These are phyloP conservation scores for Arthrobotrys pseudoclavata DNA, from an alignment of 2,329 filamentous ascomycete genomes.

Conservation along the genomic window DNA sequence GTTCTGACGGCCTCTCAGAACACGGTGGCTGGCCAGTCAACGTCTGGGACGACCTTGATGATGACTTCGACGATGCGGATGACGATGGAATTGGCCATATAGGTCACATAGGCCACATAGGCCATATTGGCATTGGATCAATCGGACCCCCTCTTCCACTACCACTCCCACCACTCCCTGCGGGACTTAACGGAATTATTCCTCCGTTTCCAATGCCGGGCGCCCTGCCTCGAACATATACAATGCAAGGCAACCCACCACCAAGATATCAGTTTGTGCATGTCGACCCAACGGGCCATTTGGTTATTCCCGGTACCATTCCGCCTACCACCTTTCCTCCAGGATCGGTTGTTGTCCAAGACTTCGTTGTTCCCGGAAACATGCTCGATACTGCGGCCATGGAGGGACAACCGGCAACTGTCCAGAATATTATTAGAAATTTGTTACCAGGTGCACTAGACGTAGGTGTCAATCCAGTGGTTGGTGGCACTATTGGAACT, in stretches of 20 bases:
- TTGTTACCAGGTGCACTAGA: constrained; percentile 29
- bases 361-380: constrained; percentile 36
- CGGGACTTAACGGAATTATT: constrained; percentile 1
- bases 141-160: constrained; percentile 12
- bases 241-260: not conserved
- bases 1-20: constrained; percentile 1
- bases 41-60: constrained; percentile 23
- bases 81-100: constrained; percentile 10
- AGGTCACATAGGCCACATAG: constrained; percentile 5
- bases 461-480: not conserved
- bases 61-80: constrained; percentile 18
- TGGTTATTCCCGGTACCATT: not conserved
- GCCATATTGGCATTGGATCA: not conserved
- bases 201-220: constrained; percentile 11
- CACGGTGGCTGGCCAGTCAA: not conserved
- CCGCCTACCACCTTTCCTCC: not conserved
- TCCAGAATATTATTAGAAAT: constrained; percentile 48
- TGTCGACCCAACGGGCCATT: constrained; percentile 18
- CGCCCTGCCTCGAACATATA: constrained; percentile 1
- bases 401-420: constrained; percentile 41
- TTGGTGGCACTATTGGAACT: not conserved
- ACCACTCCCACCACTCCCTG: constrained; percentile 15
- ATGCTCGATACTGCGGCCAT: constrained; percentile 31
- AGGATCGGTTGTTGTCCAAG: constrained; percentile 33
- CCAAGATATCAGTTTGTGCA: constrained; percentile 4